Evolutionary conservation across 2,329 filamentous ascomycete genomes (phyloP).

Genomic region (Arthroderma sp.): DNA sequence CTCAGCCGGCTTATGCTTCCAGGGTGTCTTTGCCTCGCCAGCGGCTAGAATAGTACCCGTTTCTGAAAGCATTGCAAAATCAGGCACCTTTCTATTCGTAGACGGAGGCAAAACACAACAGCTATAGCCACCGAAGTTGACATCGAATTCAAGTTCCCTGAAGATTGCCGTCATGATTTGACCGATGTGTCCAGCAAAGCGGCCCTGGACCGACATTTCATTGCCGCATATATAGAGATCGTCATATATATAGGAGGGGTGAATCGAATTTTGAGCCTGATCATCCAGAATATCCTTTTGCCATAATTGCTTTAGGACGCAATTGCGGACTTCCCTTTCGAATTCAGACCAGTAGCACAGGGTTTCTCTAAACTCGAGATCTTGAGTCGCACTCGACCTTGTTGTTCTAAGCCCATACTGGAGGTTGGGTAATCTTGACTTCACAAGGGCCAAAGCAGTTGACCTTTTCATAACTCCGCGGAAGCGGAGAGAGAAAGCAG

Average conservation of each 20-base stretch:
- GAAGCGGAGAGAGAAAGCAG: no score
- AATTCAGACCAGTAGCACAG: no score
- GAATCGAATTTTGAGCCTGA: no score
- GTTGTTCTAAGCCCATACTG: no score
- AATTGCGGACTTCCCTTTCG: no score
- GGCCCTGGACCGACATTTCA: background rate
- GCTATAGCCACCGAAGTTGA: background rate
- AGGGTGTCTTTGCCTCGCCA: slow-evolving; percentile 3
- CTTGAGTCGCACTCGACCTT: no score
- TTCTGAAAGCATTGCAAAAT: background rate
- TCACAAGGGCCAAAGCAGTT: no score
- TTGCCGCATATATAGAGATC: slow-evolving; percentile 1
- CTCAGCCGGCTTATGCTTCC: background rate
- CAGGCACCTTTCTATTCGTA: background rate
- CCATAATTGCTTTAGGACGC: no score
- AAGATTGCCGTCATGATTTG: background rate
- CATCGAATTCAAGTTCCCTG: background rate
- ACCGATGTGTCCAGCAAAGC: background rate
- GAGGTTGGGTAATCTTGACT: no score
- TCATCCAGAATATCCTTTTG: no score
- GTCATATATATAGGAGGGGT: background rate
- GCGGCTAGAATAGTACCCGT: background rate
- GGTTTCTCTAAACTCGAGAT: no score
- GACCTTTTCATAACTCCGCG: no score
- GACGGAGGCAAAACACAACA: background rate